Conservation (phyloP, 2,329 filamentous ascomycete species). For the Paecilomyces dactylethromorphus region DNA sequence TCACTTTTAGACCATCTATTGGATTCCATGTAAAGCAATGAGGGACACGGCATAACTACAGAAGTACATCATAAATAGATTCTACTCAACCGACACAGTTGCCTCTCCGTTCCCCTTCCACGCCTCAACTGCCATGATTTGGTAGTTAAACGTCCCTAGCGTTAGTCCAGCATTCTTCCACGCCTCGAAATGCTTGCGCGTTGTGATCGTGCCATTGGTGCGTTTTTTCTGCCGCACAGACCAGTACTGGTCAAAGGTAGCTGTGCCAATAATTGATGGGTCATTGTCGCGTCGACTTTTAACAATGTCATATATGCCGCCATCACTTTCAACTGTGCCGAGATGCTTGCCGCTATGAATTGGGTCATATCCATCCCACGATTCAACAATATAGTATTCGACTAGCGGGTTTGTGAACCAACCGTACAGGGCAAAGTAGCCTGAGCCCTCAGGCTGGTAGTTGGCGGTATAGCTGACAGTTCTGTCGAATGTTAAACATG, state of each 20-base stretch:
- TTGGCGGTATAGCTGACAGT: slow-evolving; percentile 21
- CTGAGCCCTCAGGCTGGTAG: slow-evolving; percentile 24
- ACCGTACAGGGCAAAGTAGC: slow-evolving; percentile 32
- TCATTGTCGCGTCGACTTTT: slow-evolving; percentile 29
- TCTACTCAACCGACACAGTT: not conserved
- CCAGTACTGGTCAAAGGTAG: slow-evolving; percentile 39
- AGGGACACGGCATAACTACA: not conserved
- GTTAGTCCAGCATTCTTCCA: slow-evolving; percentile 26
- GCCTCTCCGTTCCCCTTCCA: slow-evolving; percentile 2
- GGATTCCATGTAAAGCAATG: not conserved
- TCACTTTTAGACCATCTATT: not conserved
- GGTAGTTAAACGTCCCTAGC: slow-evolving; percentile 31
- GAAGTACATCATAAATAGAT: not conserved
- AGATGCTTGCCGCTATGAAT: slow-evolving; percentile 17
- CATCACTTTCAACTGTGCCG: slow-evolving; percentile 32
- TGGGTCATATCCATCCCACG: slow-evolving; percentile 24
- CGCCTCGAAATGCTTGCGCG: slow-evolving; percentile 30
- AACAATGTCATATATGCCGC: slow-evolving; percentile 32
- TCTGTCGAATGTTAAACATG: slow-evolving; percentile 1
- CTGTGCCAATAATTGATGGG: slow-evolving; percentile 34
- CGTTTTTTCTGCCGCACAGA: slow-evolving; percentile 32
- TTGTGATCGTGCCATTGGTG: slow-evolving; percentile 27
- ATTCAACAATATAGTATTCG: slow-evolving; percentile 34
- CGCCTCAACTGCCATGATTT: slow-evolving; percentile 37
- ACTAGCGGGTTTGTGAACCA: slow-evolving; percentile 33